Percentiles rank a stretch among this genome's conserved stretches.
phyloP scores from a whole-genome alignment of 164 flowering plant species.

The Sextonia rubra region DNA sequence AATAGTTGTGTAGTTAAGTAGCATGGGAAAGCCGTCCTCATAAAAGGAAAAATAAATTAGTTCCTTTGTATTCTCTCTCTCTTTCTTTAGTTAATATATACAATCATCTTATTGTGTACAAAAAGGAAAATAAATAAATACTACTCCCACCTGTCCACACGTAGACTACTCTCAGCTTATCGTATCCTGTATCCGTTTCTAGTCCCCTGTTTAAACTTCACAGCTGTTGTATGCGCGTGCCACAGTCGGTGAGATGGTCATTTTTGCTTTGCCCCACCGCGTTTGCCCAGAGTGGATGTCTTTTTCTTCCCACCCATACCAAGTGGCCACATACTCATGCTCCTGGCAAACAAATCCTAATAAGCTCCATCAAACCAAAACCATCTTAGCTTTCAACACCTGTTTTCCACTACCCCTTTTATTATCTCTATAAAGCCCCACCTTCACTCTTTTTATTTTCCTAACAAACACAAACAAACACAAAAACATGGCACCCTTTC shows the following conservation, averaged over 20 bases:
- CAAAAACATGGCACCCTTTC: conserved; percentile 33
- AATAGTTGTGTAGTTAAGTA: too few species aligned
- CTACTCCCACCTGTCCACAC: too few species aligned
- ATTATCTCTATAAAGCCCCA: not conserved
- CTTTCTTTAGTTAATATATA: too few species aligned
- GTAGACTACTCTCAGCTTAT: too few species aligned
- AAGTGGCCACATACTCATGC: not conserved
- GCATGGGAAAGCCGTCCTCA: too few species aligned
- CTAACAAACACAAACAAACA: not conserved
- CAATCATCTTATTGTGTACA: too few species aligned
- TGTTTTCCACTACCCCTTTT: conserved; percentile 10
- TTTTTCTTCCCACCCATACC: conserved; percentile 6
- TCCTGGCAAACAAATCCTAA: not conserved
- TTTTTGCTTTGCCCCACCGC: conserved; percentile 10
- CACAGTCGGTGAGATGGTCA: conserved; percentile 14
- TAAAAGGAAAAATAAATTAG: too few species aligned
- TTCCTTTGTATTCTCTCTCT: too few species aligned
- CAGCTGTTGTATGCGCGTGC: conserved; percentile 13
- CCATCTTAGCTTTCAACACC: conserved; percentile 10
- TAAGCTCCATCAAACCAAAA: not conserved
- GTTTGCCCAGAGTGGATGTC: conserved; percentile 13
- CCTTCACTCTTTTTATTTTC: not conserved
- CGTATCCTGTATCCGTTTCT: too few species aligned
- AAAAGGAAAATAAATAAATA: too few species aligned
- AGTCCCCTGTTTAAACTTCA: not conserved